Conservation (phyloP, 331 rosid species). For the Quercus phellos region DNA sequence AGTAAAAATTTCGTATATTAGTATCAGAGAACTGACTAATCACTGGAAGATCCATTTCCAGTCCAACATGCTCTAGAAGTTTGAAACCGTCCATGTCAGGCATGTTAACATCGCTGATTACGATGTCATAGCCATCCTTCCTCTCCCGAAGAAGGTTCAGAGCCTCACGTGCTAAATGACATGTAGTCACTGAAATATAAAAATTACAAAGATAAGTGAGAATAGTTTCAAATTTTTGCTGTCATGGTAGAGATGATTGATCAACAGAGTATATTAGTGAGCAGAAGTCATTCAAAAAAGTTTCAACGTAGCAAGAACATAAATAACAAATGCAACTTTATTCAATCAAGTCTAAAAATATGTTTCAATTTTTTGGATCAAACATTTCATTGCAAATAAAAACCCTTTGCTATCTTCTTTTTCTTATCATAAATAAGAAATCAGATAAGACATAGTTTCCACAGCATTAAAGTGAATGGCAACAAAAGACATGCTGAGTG, state of each 20-base stretch:
- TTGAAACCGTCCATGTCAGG: conserved; percentile 99
- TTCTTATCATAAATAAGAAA: not conserved
- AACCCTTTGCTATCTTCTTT: not conserved
- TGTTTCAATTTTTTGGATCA: not conserved
- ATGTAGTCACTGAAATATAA: conserved; percentile 72
- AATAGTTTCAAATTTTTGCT: conserved; percentile 1
- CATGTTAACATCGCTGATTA: conserved; percentile 97
- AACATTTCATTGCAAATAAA: not conserved
- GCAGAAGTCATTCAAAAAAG: not conserved
- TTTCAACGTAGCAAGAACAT: not conserved
- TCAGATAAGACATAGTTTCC: not conserved
- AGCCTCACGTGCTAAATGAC: conserved; percentile 81
- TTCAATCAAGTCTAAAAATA: not conserved
- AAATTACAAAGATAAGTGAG: conserved; percentile 7
- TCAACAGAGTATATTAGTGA: conserved; percentile 2
- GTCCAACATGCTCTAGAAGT: conserved; percentile 96
- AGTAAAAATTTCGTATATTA: conserved; percentile 27
- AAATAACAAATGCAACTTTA: not conserved
- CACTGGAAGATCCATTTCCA: conserved; percentile 99
- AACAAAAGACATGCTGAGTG: not conserved
- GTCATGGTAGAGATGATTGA: not conserved
- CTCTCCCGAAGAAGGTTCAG: conserved; percentile 75
- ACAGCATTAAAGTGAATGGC: not conserved
- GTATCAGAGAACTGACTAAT: conserved; percentile 70
- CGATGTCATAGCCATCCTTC: conserved; percentile 89